Evolutionary conservation across 2,329 filamentous ascomycete genomes (phyloP), one percentile per base, ranked within the genome.

Genomic region (Alternaria alternata): DNA sequence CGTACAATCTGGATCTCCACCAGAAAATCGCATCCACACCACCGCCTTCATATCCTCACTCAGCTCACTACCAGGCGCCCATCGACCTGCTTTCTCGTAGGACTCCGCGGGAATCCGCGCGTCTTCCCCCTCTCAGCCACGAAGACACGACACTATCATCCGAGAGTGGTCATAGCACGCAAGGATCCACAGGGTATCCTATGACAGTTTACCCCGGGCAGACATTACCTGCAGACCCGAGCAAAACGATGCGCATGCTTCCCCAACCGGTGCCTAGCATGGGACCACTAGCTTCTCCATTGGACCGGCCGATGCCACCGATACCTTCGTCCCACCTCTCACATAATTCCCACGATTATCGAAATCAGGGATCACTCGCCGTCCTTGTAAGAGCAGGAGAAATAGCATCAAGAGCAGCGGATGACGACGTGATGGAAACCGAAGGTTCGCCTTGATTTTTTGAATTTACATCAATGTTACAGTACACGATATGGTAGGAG

Each of bases 131-230:
- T 12, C 70, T 80, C 34, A 71, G 71, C n/a, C 78, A 76, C 38
- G 76, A 79, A 51, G 78, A 80, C 41, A 79, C 78, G 3, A 79
- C 74, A 0, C 55, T 78, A 39, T 80, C 78, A n/a, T 80, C 78
- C 1, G 75, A 79, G 51, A 78, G 76, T 39, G 68, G 71, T 5
- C 68, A 72, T 20, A 73, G 65, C 51, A 64, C 63, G 6, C 68
- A 68, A 41, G 67, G 63, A 24, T 53, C 63, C n/a, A 68, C 68
- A 30, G 67, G 63, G 18, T 53, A 64, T 16, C 55, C 63, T 11
- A 54, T 59, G 12, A 39, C 62, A 7, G 28, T 49, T 18, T 66
- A 64, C 36, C 59, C 61, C 22, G 57, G 53, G 41, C 57, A 67
- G 16, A 51, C 59, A 5, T 55, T 73, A 26, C 73, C 71, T 20